Evolutionary conservation across 1,284 basidiomycete genomes (phyloP), one percentile per base, ranked within the genome.

Genomic region (Exobasidium rhododendri): DNA sequence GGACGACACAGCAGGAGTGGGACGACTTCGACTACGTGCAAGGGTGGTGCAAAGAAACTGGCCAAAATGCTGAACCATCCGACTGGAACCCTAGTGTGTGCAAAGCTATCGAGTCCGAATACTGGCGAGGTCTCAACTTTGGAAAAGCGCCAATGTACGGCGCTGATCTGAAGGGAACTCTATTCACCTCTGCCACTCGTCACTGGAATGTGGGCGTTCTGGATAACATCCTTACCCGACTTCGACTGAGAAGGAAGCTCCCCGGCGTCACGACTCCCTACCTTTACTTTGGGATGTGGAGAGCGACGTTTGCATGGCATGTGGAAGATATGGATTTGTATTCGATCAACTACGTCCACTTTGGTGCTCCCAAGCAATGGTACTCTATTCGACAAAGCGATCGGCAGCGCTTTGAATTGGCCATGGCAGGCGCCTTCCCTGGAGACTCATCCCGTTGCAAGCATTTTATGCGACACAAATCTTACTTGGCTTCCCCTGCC

Each of bases 271-370:
- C 97, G 76, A 90, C 92, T 1, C 94, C 94, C 0, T 98, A 98
- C 80, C 85, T 98, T 3, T 98, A 98, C 81, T 97, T 96, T 81
- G 94, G 94, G 68, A 97, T 97, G 92, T 99, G 94, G 94, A 85
- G 92, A 57, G 94, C 96, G 14, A 94, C 92, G 0, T 81, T 98
- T 81, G 92, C 94, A 0, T 99, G 96, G 96, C 94, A 98, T 73
- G 94, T 98, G 52, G 94, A 98, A 73, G 86, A 85, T 45, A 44
- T 58, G 55, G 94, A 97, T 78, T 84, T 98, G 2, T 96, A 94
- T 82, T 94, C 92, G 59, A 98, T 98, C 83, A 98, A 97, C 81
- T 97, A 96, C 78, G 93, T 99, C 65, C 94, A 99, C 81, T 98
- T 97, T 77, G 94, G 94, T 2, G 94, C 94, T 0, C 94, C 93